These are phyloP conservation scores for Collybiopsis luxurians DNA, from an alignment of 768 basidiomycete genomes.

Conservation along the genomic window DNA sequence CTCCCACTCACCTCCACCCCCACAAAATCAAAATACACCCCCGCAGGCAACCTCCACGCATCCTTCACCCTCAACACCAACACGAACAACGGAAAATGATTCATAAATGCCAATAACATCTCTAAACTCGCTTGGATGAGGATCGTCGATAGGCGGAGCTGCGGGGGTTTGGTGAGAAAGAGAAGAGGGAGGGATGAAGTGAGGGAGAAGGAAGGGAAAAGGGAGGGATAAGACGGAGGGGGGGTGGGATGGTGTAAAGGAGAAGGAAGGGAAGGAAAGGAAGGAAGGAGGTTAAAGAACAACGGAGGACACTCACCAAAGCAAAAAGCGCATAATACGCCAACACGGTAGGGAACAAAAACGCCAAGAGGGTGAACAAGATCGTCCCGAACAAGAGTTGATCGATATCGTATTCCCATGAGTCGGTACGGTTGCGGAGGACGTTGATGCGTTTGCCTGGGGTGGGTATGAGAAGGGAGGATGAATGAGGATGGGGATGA, in stretches of 20 bases:
- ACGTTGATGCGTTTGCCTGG: slow-evolving; percentile 83
- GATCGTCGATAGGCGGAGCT: slow-evolving; percentile 58
- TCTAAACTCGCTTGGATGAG: slow-evolving; percentile 61
- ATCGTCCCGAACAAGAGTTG: slow-evolving; percentile 94
- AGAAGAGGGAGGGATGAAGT: no score
- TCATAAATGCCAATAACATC: slow-evolving; percentile 73
- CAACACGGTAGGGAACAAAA: slow-evolving; percentile 81
- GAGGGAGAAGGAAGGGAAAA: neutral
- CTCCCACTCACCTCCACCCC: neutral
- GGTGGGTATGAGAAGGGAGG: slow-evolving; percentile 22
- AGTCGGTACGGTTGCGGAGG: slow-evolving; percentile 83
- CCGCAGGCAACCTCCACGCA: slow-evolving; percentile 68
- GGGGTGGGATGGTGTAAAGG: no score
- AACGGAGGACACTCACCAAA: slow-evolving; percentile 49
- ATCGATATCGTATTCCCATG: slow-evolving; percentile 89
- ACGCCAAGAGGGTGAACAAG: slow-evolving; percentile 77
- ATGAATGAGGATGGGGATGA: no score
- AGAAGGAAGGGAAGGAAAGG: no score
- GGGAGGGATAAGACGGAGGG: no score
- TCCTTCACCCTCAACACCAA: slow-evolving; percentile 84
- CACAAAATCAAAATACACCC: slow-evolving; percentile 30
- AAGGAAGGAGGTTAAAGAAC: no score
- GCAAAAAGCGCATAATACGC: slow-evolving; percentile 87
- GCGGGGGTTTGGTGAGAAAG: no score
- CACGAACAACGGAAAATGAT: slow-evolving; percentile 90